These are phyloP conservation scores for Russula ochroleuca DNA, from an alignment of 768 basidiomycete species.

Conservation along the genomic window DNA sequence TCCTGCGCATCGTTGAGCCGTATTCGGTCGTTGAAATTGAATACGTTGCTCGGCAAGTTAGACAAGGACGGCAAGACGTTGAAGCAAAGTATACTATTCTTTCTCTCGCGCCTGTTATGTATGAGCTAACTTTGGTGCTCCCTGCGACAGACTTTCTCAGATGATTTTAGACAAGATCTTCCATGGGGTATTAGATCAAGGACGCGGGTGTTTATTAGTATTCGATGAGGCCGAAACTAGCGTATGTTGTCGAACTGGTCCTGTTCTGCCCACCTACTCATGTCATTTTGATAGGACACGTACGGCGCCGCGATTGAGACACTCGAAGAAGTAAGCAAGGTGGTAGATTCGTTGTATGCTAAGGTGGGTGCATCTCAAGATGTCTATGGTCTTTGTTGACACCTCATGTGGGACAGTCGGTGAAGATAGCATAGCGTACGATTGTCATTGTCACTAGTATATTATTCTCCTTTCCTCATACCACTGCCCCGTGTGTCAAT, in stretches of 20 bases:
- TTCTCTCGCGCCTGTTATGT: not conserved
- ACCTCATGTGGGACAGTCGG: slow-evolving; percentile 14
- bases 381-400: not conserved
- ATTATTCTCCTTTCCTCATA: not conserved
- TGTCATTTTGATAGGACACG: slow-evolving; percentile 51
- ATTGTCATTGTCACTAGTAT: not conserved
- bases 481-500: not conserved
- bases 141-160: slow-evolving; percentile 70
- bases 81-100: slow-evolving; percentile 75
- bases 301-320: slow-evolving; percentile 89
- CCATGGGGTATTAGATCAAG: slow-evolving; percentile 95
- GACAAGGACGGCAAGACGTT: slow-evolving; percentile 81
- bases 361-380: slow-evolving; percentile 49
- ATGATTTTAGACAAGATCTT: slow-evolving; percentile 98
- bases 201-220: slow-evolving; percentile 85
- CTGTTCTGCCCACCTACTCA: slow-evolving; percentile 6
- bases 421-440: slow-evolving; percentile 27
- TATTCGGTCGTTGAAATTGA: slow-evolving; percentile 90
- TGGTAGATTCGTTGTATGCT: slow-evolving; percentile 90
- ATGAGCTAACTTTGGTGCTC: not conserved
- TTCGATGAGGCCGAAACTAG: slow-evolving; percentile 84
- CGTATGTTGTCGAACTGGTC: slow-evolving; percentile 46
- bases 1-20: slow-evolving; percentile 92
- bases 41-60: slow-evolving; percentile 81
- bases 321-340: slow-evolving; percentile 83